Base-by-base conservation (phyloP, 768 basidiomycete genomes). In the Calvatia gigantea region DNA sequence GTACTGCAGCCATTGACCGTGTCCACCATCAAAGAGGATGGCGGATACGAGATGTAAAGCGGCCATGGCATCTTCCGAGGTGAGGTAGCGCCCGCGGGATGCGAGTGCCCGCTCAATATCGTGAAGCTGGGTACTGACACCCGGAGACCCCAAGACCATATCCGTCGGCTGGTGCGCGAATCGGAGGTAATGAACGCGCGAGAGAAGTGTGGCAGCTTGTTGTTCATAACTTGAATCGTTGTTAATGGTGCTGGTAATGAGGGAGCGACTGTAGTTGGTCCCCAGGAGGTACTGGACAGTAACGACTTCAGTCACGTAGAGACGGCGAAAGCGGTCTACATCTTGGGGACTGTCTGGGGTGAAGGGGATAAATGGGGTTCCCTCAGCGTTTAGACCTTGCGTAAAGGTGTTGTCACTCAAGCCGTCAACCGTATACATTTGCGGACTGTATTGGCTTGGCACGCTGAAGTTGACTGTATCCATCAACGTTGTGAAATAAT, bases 21-120 rank as follows among this genome's bases (percentile, higher is more conserved):
- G 70, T 4, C 91, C 89, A 2, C 91, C 91, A 11, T 82, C 80
- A 71, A 93, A 92, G 51, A 92, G 82, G 71, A 84, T 84, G 39
- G 83, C 79, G 15, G 89, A 91, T 27, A 93, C 81, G 62, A 89
- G 74, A 57, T 87, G 86, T 17, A 93, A 72, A 3, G 87, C 87
- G 0, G 89, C 86, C 72, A 91, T 85, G 19, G 90, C 91, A 60
- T 90, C 87, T 32, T 86, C 87, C 49, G 84, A 79, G 14, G 72
- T 78, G 38, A 65, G 52, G 21, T 32, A 44, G 7, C 21, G 46
- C 49, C 42, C 35, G 11, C 12, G 31, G 37, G 59, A 39, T 42
- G 32, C 51, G 45, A 56, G 61, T 67, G 61, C 43, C 51, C 56
- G 45, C 27, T 59, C 53, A 6, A 79, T 56, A 8, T 64, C 58